Evolutionary conservation across 1,139 yeast genomes (phyloP).

Genomic region (Blastobotrys petasosporus): DNA sequence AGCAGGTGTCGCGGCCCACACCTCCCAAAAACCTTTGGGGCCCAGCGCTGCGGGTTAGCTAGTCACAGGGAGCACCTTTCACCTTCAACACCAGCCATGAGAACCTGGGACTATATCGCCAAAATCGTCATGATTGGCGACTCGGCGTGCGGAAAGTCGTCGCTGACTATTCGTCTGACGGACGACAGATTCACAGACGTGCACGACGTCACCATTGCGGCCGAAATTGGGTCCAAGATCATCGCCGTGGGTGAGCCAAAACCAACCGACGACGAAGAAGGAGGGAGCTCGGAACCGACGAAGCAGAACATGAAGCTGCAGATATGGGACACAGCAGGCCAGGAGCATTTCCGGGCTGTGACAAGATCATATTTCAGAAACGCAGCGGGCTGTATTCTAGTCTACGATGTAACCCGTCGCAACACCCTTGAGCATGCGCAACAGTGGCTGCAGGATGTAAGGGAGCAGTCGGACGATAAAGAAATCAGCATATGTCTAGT

Average conservation of each 20-base stretch:
- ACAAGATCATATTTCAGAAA: conserved; percentile 76
- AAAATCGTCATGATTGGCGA: conserved; percentile 28
- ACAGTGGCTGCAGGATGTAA: conserved; percentile 53
- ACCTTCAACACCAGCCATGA: not conserved
- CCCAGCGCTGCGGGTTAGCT: no score
- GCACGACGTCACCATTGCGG: conserved; percentile 37
- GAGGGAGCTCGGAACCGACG: no score
- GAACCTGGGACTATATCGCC: conserved; percentile 26
- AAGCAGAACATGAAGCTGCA: conserved; percentile 22
- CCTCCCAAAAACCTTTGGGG: no score
- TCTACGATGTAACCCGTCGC: conserved; percentile 82
- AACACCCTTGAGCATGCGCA: conserved; percentile 36
- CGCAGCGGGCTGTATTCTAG: conserved; percentile 76
- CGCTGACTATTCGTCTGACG: conserved; percentile 33
- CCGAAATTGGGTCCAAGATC: conserved; percentile 36
- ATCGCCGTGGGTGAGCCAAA: conserved; percentile 26
- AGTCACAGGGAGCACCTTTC: no score
- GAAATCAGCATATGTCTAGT: conserved; percentile 79
- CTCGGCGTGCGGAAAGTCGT: conserved; percentile 36
- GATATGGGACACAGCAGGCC: conserved; percentile 80
- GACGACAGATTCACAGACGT: conserved; percentile 34
- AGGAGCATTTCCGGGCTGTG: conserved; percentile 92
- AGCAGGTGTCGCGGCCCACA: no score
- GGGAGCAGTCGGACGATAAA: conserved; percentile 78
- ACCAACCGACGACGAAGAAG: conserved; percentile 8